Base-by-base conservation (phyloP, 768 basidiomycete species). In the Lactarius akahatsu region DNA sequence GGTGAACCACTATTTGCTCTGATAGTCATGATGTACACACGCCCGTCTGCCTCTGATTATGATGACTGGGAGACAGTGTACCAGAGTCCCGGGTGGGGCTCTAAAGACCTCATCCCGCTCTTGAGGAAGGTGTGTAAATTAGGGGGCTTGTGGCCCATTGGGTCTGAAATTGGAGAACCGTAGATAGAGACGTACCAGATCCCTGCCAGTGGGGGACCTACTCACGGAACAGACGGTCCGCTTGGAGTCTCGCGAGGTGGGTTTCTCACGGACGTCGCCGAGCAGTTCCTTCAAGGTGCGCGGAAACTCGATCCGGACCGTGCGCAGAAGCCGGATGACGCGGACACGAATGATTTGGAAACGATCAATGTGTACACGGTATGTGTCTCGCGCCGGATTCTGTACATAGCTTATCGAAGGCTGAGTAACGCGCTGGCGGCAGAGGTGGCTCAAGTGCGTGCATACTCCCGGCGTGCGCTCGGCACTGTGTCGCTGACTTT, bases 1-100 rank as follows among this genome's bases (percentile, higher is more conserved):
- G 40, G 40, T 40, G 40, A 16, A 16, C 40, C 4, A 16, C 15
- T 15, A 16, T 18, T 34, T 34, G 0, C 23, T 43, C 40, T 40
- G 15, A 15, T 23, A 70, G 69, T 59, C 52, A 62, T 61, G 72
- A 79, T 84, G 78, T 89, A 88, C 67, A 83, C 80, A 0, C 81
- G 88, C 30, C 82, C 85, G 16, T 74, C 83, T 9, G 82, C 85
- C 1, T 87, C 86, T 0, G 88, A 90, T 71, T 88, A 84, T 57
- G 85, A 90, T 68, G 84, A 84, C 59, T 89, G 87, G 88, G 81
- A 83, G 68, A 68, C 52, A 3, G 72, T 77, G 2, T 74, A 83
- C 30, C 78, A 78, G 4, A 88, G 88, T 71, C 74, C 80, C 1
- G 88, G 87, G 1, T 90, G 88, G 88, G 78, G 85, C 6, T 83